phyloP scores from a whole-genome alignment of 106 monocot genomes.

The Acorus gramineus region DNA sequence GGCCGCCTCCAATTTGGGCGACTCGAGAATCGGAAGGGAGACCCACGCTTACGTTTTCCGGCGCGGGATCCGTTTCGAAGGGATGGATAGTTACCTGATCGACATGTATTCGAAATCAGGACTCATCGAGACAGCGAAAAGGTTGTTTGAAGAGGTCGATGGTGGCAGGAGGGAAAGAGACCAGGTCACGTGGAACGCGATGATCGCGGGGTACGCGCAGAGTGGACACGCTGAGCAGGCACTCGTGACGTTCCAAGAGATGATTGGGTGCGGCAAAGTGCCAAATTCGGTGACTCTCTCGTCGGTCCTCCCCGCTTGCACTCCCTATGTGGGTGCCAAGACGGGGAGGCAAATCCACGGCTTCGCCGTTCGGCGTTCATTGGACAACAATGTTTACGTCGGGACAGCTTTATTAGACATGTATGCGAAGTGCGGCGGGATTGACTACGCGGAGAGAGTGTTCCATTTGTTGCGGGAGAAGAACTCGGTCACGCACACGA shows the following conservation, averaged over 20 bases:
- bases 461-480: slow-evolving; percentile 48
- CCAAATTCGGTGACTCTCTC: slow-evolving; percentile 70
- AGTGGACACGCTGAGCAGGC: slow-evolving; percentile 37
- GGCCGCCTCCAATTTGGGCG: slow-evolving; percentile 67
- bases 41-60: slow-evolving; percentile 73
- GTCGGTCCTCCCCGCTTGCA: slow-evolving; percentile 66
- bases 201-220: slow-evolving; percentile 76
- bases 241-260: slow-evolving; percentile 35
- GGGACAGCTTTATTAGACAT: slow-evolving; percentile 80
- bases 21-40: slow-evolving; percentile 55
- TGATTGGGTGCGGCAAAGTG: slow-evolving; percentile 31
- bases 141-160: slow-evolving; percentile 32
- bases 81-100: slow-evolving; percentile 84
- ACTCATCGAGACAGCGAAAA: slow-evolving; percentile 46
- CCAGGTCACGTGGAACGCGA: slow-evolving; percentile 94
- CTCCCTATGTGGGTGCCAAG: slow-evolving; percentile 36
- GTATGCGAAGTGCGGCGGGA: slow-evolving; percentile 80
- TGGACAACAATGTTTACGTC: slow-evolving; percentile 63
- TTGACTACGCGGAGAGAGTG: slow-evolving; percentile 46
- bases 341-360: slow-evolving; percentile 69
- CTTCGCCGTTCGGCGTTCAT: slow-evolving; percentile 39
- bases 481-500: slow-evolving; percentile 68
- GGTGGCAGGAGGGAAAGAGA: slow-evolving; percentile 28
- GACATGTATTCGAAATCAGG: slow-evolving; percentile 89
- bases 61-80: slow-evolving; percentile 56